Evolutionary conservation across 768 basidiomycete species (phyloP), one percentile per base, ranked within the genome.

Genomic region (Multifurca ochricompacta): DNA sequence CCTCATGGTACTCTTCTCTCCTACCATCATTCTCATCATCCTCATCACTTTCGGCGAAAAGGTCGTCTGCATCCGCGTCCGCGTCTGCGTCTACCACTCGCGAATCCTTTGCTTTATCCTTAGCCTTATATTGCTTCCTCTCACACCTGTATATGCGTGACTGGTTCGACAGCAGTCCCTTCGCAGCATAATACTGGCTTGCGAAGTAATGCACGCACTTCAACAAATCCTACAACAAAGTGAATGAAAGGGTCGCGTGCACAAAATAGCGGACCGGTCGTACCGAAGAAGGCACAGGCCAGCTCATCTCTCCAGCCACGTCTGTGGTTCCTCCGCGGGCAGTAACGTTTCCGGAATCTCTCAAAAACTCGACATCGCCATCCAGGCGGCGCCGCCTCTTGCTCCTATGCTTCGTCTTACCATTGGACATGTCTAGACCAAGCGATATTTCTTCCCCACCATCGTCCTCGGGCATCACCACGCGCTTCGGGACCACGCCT

Each of bases 141-240:
- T 69, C 69, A 54, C 64, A 69, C 11, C 80, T 75, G 54, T 71
- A 77, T 37, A 76, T 65, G 50, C 72, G 74, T 14, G 77, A 70
- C 10, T 67, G 71, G 56, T 87, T 76, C 18, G 73, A 67, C 2
- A 88, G 66, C 58, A 87, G 77, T 0, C 81, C 85, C 51, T 74
- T 71, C 59, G 81, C 80, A 19, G 70, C 70, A 60, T 88, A 91
- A 64, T 83, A 83, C 19, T 66, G 68, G 43, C 73, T 75, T 21
- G 78, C 67, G 51, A 76, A 77, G 59, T 77, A 68, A 56, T 79
- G 79, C 36, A 79, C 72, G 44, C 71, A 71, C 65, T 79, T 79
- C 44, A 79, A 58, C 25, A 80, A 54, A 51, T 80, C 78, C 77
- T 80, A 19, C 3, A 31, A 41, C 14, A 30, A 27, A 34, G 14